Conservation (phyloP, 2,329 filamentous ascomycete genomes). For the Aureobasidium sp. region DNA sequence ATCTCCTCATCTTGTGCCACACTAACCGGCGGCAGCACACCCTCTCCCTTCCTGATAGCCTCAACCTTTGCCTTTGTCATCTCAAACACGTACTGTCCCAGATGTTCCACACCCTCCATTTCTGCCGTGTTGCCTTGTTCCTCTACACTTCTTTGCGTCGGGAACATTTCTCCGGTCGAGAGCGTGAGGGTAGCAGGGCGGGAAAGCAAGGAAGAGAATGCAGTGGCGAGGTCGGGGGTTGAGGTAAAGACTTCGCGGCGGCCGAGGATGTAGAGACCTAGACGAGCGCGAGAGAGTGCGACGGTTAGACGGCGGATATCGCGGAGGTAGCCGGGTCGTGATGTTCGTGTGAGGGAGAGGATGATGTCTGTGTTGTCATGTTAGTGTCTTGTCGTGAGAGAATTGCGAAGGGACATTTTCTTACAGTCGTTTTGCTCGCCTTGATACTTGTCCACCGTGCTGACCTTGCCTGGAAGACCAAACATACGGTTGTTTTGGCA, state of each 20-base stretch:
- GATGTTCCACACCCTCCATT: conserved; percentile 88
- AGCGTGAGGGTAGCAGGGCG: conserved; percentile 64
- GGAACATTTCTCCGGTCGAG: conserved; percentile 80
- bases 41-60: conserved; percentile 41
- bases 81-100: conserved; percentile 92
- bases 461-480: conserved; percentile 79
- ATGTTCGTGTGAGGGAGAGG: conserved; percentile 83
- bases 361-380: conserved; percentile 63
- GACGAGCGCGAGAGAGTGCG: conserved; percentile 80
- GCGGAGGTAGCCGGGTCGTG: conserved; percentile 81
- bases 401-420: conserved; percentile 34
- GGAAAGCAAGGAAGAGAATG: conserved; percentile 69
- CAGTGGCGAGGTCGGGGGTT: conserved; percentile 78
- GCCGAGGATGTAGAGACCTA: conserved; percentile 88
- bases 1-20: conserved; percentile 19
- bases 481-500: conserved; percentile 80
- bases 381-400: neutral
- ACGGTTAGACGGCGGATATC: conserved; percentile 92
- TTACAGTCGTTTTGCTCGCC: conserved; percentile 90
- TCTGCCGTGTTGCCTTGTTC: conserved; percentile 51
- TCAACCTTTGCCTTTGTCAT: conserved; percentile 74
- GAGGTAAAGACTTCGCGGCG: conserved; percentile 81
- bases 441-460: conserved; percentile 97
- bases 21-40: conserved; percentile 25
- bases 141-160: conserved; percentile 45